Percentiles rank a stretch among this genome's conserved stretches.
phyloP scores from a whole-genome alignment of 129 eudicot genomes.

The Tagetes patula region DNA sequence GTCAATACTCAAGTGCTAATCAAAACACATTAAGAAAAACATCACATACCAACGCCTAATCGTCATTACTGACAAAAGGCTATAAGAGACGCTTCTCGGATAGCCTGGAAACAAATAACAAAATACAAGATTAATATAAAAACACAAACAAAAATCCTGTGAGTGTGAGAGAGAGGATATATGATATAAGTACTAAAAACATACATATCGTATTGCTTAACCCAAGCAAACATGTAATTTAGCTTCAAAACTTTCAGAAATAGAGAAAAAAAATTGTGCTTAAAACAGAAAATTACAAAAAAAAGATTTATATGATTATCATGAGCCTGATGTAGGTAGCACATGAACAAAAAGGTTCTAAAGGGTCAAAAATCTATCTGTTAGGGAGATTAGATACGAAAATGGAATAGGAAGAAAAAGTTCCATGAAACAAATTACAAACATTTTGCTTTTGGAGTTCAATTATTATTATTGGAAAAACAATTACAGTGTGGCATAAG shows the following conservation, averaged over 20 bases:
- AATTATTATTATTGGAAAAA: not conserved
- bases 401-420: not conserved
- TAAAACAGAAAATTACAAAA: not conserved
- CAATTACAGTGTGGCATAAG: not conserved
- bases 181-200: not conserved
- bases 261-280: not conserved
- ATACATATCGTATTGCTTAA: not conserved
- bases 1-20: slow-evolving; percentile 1
- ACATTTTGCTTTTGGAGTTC: slow-evolving; percentile 2
- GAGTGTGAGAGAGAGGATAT: not conserved
- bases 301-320: not conserved
- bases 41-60: slow-evolving; percentile 15
- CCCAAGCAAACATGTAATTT: not conserved
- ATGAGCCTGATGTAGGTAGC: not conserved
- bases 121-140: not conserved
- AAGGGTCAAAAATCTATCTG: slow-evolving; percentile 7
- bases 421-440: slow-evolving; percentile 1
- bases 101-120: slow-evolving; percentile 28
- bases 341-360: not conserved
- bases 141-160: not conserved
- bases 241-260: too few species aligned
- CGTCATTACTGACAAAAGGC: slow-evolving; percentile 7
- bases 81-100: slow-evolving; percentile 16
- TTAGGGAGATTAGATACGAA: not conserved
- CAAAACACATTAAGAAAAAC: slow-evolving; percentile 24